These are phyloP conservation scores for Blumeriella jaapii DNA, from an alignment of 2,329 filamentous ascomycete species.

Conservation along the genomic window DNA sequence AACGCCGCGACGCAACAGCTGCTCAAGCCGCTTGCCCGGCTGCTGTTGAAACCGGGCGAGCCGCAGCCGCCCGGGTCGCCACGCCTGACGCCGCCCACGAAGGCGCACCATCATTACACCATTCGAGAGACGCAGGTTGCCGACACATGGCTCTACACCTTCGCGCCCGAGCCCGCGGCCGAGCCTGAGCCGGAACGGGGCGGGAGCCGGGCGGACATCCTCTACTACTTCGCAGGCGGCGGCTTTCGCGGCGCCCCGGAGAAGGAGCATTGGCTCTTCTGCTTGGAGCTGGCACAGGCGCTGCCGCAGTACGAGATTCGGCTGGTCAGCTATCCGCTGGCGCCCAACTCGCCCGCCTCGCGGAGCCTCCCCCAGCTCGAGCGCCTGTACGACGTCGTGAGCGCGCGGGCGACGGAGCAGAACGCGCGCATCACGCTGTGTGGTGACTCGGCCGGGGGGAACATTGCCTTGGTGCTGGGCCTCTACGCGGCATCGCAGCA, in stretches of 20 bases:
- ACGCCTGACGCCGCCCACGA: slow-evolving; percentile 8
- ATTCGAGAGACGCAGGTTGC: slow-evolving; percentile 8
- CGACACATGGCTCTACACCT: slow-evolving; percentile 11
- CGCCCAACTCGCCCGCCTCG: slow-evolving; percentile 9
- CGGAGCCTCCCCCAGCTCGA: slow-evolving; percentile 9
- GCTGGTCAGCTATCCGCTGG: slow-evolving; percentile 13
- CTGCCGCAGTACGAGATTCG: slow-evolving; percentile 13
- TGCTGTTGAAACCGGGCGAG: slow-evolving; percentile 8
- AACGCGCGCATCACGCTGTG: slow-evolving; percentile 10
- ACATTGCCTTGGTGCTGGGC: slow-evolving; percentile 11
- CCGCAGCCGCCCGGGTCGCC: slow-evolving; percentile 8
- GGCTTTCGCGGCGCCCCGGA: slow-evolving; percentile 7
- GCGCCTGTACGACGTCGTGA: slow-evolving; percentile 5
- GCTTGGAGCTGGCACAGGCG: slow-evolving; percentile 8
- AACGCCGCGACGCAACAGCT: slow-evolving; percentile 8
- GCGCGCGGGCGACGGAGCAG: slow-evolving; percentile 1
- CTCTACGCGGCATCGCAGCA: slow-evolving; percentile 8
- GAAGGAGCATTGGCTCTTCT: slow-evolving; percentile 15
- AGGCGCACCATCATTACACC: slow-evolving; percentile 1
- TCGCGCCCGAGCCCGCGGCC: neutral
- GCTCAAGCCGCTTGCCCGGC: slow-evolving; percentile 7
- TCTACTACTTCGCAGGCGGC: slow-evolving; percentile 28
- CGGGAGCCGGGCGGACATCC: neutral
- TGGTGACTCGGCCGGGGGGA: slow-evolving; percentile 14
- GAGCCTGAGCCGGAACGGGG: neutral